These are phyloP conservation scores for Aspergillus brunneoviolaceus DNA, from an alignment of 2,329 filamentous ascomycete genomes.

Conservation along the genomic window DNA sequence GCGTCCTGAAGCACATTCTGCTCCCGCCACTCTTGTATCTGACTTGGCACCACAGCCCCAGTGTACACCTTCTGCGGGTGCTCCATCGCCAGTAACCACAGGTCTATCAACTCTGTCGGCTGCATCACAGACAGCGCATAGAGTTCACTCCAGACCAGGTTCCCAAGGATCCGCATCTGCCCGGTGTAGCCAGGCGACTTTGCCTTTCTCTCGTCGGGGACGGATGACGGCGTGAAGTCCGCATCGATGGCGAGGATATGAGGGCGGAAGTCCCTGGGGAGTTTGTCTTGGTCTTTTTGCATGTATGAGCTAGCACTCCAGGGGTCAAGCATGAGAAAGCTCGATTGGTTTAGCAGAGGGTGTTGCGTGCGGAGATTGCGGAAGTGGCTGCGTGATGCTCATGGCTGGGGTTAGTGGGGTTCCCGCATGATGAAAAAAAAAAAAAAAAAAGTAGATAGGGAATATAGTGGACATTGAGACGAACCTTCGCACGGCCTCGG, in stretches of 20 bases:
- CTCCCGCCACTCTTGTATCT: too few relatives aligned
- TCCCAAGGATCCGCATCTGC: slow-evolving; percentile 30
- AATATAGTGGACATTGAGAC: too few relatives aligned
- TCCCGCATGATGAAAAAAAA: too few relatives aligned
- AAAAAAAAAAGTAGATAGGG: too few relatives aligned
- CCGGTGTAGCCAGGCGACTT: slow-evolving; percentile 22
- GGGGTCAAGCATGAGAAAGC: slow-evolving; percentile 22
- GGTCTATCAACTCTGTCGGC: slow-evolving; percentile 16
- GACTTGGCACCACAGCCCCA: background rate
- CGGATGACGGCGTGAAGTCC: slow-evolving; percentile 15
- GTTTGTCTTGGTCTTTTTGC: background rate
- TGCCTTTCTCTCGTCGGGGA: slow-evolving; percentile 2
- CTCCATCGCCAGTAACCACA: slow-evolving; percentile 24
- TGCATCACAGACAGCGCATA: slow-evolving; percentile 21
- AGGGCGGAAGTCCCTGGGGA: slow-evolving; percentile 19
- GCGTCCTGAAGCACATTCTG: too few relatives aligned
- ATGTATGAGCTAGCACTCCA: slow-evolving; percentile 19
- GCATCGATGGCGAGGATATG: slow-evolving; percentile 29
- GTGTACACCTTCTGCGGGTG: slow-evolving; percentile 6
- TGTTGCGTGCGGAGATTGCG: too few relatives aligned
- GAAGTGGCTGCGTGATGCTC: too few relatives aligned
- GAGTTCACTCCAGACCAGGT: slow-evolving; percentile 31
- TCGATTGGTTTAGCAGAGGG: too few relatives aligned
- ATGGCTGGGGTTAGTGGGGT: too few relatives aligned
- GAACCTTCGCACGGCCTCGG: background rate